Base-by-base conservation (phyloP, 257 asterid species). In the Solanum peruvianum region DNA sequence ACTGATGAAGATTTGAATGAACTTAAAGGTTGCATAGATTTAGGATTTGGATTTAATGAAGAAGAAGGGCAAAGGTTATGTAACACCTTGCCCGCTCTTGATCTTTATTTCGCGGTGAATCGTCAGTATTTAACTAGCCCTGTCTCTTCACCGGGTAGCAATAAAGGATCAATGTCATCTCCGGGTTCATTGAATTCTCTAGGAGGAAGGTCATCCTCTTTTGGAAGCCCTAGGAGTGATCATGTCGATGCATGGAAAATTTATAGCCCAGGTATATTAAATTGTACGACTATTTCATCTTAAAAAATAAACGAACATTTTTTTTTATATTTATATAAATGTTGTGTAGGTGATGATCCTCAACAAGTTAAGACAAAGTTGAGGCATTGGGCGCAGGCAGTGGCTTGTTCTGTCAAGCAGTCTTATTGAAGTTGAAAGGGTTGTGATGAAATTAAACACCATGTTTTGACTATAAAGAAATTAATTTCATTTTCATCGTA, bases 41-140 rank as follows among this genome's bases (percentile, higher is more conserved):
- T 96, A 31, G 98, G 98, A 21, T 96, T 96, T 83, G 98, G 98
- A 1, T 96, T 96, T 87, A 94, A 96, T 4, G 98, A 94, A 80
- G 94, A 94, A 83, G 90, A 92, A 49, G 98, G 96, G 7, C 96
- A 94, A 72, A 83, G 87, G 6, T 87, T 96, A 8, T 93, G 98
- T 90, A 87, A 89, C 76, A 94, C 98, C 18, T 88, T 96, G 82
- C 98, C 98, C 1, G 98, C 98, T 1, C 91, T 96, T 25, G 98
- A 96, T 86, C 95, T 96, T 11, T 96, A 94, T 76, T 94, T 96
- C 42, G 96, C 98, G 4, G 98, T 96, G 35, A 96, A 94, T 72
- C 88, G 98, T 0, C 95, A 89, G 31, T 89, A 88, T 67, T 85
- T 92, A 0, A 88, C 89, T 3, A 92, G 97, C 70, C 98, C 97